These are phyloP conservation scores for Buddleja alternifolia DNA, from an alignment of 257 asterid genomes.

Conservation along the genomic window DNA sequence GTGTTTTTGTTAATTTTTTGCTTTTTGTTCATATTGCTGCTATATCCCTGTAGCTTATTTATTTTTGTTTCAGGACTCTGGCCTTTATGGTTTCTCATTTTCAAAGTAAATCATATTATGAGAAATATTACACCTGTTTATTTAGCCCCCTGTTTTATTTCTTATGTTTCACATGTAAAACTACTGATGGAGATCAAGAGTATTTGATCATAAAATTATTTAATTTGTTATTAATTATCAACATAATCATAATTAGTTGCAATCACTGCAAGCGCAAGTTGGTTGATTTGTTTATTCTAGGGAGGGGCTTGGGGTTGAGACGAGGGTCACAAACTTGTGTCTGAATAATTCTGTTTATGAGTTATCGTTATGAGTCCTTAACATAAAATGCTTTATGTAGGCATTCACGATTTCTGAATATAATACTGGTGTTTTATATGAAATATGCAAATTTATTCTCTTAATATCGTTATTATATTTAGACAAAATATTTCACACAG, in stretches of 20 bases:
- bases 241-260: neutral
- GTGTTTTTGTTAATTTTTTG: neutral
- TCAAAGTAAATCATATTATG: neutral
- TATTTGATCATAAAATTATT: neutral
- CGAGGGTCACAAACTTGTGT: too few relatives aligned
- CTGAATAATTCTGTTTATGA: too few relatives aligned
- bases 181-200: neutral
- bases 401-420: too few relatives aligned
- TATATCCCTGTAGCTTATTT: neutral
- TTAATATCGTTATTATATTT: too few relatives aligned
- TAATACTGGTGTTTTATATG: too few relatives aligned
- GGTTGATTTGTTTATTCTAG: too few relatives aligned
- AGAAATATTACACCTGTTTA: neutral
- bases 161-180: neutral
- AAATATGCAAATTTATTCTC: too few relatives aligned
- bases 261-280: neutral
- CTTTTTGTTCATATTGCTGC: neutral
- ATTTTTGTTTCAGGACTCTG: neutral
- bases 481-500: too few relatives aligned
- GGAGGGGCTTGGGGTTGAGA: too few relatives aligned
- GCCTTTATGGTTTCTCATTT: neutral
- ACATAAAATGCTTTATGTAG: too few relatives aligned
- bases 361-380: too few relatives aligned
- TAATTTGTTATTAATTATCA: neutral
- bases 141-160: neutral